A percentile compares a stretch with the other conserved stretches of the same genome.
These are phyloP conservation scores for Aspergillus sp. DNA, from an alignment of 2,329 filamentous ascomycete genomes.

Conservation along the genomic window DNA sequence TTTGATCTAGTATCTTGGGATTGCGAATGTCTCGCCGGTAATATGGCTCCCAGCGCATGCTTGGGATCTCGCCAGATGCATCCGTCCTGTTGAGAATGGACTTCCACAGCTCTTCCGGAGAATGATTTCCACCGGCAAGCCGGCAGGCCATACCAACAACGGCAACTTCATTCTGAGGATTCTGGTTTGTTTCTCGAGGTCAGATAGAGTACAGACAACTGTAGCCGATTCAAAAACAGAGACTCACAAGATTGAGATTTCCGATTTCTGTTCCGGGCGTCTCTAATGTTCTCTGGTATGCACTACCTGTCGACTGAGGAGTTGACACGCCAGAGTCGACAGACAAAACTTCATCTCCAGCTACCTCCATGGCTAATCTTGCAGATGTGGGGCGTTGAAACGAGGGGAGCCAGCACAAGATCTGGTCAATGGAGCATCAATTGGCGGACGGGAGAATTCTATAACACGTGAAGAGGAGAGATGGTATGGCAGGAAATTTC, in stretches of 20 bases:
- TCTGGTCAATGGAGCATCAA: neutral
- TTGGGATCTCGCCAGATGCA: constrained; percentile 28
- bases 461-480: neutral
- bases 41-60: constrained; percentile 31
- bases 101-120: constrained; percentile 33
- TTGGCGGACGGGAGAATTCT: neutral
- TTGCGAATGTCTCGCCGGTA: constrained; percentile 24
- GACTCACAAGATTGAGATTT: neutral
- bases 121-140: constrained; percentile 26
- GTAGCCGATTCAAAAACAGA: neutral
- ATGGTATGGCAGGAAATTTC: neutral
- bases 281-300: neutral
- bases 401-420: neutral
- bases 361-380: neutral
- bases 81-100: constrained; percentile 27
- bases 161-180: constrained; percentile 21
- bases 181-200: neutral
- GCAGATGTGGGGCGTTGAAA: neutral
- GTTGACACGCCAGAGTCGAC: neutral
- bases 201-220: neutral
- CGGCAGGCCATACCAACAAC: constrained; percentile 35
- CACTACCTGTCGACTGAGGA: neutral
- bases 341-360: neutral
- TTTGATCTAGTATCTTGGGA: constrained; percentile 21
- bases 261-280: neutral